Base-by-base conservation (phyloP, 257 asterid species). In the Jaltomata sinuosa region DNA sequence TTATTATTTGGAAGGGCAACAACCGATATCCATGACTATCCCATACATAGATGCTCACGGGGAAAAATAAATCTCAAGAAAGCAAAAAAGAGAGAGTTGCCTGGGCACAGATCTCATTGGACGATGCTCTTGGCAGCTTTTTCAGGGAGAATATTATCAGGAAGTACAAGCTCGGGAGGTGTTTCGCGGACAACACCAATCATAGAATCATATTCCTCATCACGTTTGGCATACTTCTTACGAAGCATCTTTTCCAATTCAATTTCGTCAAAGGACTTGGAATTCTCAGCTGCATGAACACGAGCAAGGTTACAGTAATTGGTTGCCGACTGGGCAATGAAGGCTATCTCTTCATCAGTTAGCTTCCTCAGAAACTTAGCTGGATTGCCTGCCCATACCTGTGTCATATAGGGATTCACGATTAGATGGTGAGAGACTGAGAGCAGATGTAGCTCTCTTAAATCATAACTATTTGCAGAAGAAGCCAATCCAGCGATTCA, bases 331-430 rank as follows among this genome's bases (percentile, higher is more conserved):
- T 95, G 93, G 42, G 92, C 40, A 69, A 95, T 94, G 91, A 92
- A 95, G 61, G 90, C 94, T 38, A 90, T 84, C 88, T 95, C 98
- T 87, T 94, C 97, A 2, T 91, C 93, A 0, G 94, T 88, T 3
- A 95, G 97, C 89, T 95, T 95, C 61, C 98, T 93, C 16, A 95
- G 91, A 85, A 94, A 91, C 90, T 95, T 94, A 79, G 98, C 97
- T 7, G 98, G 98, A 88, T 94, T 94, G 12, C 98, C 98, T 10
- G 94, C 98, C 98, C 98, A 94, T 16, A 94, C 88, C 98, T 95
- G 91, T 53, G 38, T 85, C 34, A 68, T 52, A 84, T 21, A 62
- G 25, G 79, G 22, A 81, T 29, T n/a, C 49, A 45, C 5, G 14
- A 14, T 18, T 59, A 27, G 7, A 55, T 27, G 27, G 65, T 52